A percentile compares a stretch with the other conserved stretches of the same genome.
Evolutionary conservation across 768 basidiomycete genomes (phyloP).

Genomic region (Podaxis sp.): DNA sequence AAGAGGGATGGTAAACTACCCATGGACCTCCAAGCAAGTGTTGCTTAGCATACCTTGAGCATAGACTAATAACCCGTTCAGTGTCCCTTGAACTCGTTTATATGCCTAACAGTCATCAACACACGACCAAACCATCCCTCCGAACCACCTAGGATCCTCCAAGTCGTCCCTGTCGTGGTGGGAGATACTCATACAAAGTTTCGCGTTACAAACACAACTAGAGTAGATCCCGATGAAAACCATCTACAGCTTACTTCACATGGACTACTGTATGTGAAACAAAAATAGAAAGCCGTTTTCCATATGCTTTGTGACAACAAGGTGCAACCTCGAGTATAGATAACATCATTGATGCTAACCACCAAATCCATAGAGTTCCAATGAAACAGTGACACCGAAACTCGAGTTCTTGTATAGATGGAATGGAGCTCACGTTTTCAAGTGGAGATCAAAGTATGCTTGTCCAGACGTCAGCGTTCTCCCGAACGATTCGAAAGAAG

Average conservation of each 20-base stretch:
- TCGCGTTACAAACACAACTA: constrained; percentile 12
- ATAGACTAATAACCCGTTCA: constrained; percentile 16
- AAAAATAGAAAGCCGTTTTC: constrained; percentile 26
- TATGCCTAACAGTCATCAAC: constrained; percentile 27
- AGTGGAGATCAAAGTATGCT: constrained; percentile 21
- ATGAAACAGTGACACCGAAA: constrained; percentile 10
- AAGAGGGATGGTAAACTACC: constrained; percentile 25
- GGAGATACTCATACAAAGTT: constrained; percentile 15
- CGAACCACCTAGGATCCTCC: constrained; percentile 28
- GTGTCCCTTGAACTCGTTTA: constrained; percentile 28
- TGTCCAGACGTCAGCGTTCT: constrained; percentile 15
- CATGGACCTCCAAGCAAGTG: constrained; percentile 24
- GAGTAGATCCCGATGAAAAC: constrained; percentile 12
- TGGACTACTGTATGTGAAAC: constrained; percentile 23
- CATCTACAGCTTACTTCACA: constrained; percentile 26
- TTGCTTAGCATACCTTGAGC: not conserved
- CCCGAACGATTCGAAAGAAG: not conserved
- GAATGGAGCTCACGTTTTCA: constrained; percentile 24
- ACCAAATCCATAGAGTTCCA: not conserved
- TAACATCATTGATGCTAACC: not conserved
- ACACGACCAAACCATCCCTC: constrained; percentile 28
- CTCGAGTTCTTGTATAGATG: constrained; percentile 18
- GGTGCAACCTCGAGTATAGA: not conserved
- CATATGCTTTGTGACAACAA: constrained; percentile 26
- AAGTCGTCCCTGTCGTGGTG: constrained; percentile 28